phyloP scores from a whole-genome alignment of 1,139 yeast genomes.

The Wickerhamiella infanticola region DNA sequence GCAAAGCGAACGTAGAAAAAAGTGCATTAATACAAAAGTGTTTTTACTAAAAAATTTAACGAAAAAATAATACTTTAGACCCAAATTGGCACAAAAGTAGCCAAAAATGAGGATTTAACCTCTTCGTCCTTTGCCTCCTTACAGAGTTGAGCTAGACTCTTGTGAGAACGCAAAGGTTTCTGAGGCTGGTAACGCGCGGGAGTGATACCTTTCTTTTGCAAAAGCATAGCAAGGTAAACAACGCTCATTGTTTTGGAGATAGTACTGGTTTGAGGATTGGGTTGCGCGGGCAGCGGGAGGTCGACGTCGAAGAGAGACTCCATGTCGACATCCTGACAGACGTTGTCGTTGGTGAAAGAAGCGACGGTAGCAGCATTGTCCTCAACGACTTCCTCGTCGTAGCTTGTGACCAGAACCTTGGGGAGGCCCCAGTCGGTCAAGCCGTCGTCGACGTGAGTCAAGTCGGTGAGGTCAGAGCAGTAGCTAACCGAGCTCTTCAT shows the following conservation, averaged over 20 bases:
- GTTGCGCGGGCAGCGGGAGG: background rate
- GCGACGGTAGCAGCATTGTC: background rate
- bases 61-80: background rate
- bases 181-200: background rate
- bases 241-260: slow-evolving; percentile 4
- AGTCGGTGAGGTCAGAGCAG: slow-evolving; percentile 2
- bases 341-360: background rate
- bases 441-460: slow-evolving; percentile 15
- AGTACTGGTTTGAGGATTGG: slow-evolving; percentile 2
- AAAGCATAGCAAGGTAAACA: slow-evolving; percentile 6
- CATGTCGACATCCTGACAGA: background rate
- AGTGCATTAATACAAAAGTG: background rate
- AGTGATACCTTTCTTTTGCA: background rate
- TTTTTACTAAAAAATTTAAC: background rate
- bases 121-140: background rate
- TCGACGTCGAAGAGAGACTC: background rate
- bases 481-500: slow-evolving; percentile 1
- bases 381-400: slow-evolving; percentile 6
- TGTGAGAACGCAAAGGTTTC: background rate
- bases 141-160: background rate
- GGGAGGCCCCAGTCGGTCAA: slow-evolving; percentile 19
- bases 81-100: background rate
- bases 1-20: slow-evolving; percentile 15
- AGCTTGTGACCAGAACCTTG: slow-evolving; percentile 12
- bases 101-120: background rate